Evolutionary conservation across 1,284 basidiomycete species (phyloP), one percentile per base, ranked within the genome.

Genomic region (Cronartium quercuum): DNA sequence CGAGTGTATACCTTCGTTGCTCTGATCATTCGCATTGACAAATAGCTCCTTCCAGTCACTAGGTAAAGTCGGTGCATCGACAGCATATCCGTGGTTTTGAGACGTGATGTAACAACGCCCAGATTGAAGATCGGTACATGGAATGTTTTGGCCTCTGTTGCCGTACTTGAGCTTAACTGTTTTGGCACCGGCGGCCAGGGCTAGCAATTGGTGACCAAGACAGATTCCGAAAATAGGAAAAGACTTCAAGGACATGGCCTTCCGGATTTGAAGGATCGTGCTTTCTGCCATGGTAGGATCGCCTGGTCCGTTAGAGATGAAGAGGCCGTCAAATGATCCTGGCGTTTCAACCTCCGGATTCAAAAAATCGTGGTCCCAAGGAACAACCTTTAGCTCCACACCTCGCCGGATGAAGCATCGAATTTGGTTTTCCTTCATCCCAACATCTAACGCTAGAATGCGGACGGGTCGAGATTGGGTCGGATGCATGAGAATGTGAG

Each of bases 161-260:
- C 96, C 96, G 82, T 98, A 98, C 85, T 98, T 98, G 92, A 98
- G 97, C 84, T 98, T 98, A 66, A 90, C 91, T 7, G 96, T 98
- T 77, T 86, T 87, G 9, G 94, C 95, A 63, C 96, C 96, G 4
- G 92, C 91, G 55, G 96, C 96, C 74, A 98, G 88, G 5, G 94
- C 93, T 77, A 99, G 88, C 38, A 99, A 86, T 84, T 99, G 96
- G 83, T 99, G 96, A 65, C 96, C 96, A 55, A 98, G 88, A 85
- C 96, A 99, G 81, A 99, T 98, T 83, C 96, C 96, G 80, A 98
- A 99, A 81, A 99, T 91, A 42, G 96, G 96, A 64, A 86, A 87
- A 78, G 91, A 89, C 76, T 85, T 87, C 78, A 85, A 86, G 80
- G 88, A 83, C 84, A 98, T 87, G 3, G 90, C 89, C 78, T 86